phyloP scores from a whole-genome alignment of 176 grass and related monocot species.

The Oryza australiensis region DNA sequence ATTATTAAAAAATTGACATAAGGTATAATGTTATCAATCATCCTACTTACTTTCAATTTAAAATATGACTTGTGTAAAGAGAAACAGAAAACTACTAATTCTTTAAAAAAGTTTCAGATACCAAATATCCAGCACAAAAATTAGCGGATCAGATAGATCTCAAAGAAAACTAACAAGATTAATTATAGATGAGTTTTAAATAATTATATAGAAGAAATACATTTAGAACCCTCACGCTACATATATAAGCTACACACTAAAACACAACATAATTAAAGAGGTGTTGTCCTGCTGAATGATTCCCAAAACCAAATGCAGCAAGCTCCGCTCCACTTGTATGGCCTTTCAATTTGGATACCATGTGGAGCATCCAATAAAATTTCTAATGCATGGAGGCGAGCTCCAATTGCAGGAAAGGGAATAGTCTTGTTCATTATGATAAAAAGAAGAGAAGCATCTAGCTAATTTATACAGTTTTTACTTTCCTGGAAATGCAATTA shows the following conservation, averaged over 20 bases:
- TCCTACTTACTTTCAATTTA: background rate
- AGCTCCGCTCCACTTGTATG: background rate
- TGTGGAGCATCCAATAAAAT: background rate
- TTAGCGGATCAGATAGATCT: constrained; percentile 8
- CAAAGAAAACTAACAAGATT: background rate
- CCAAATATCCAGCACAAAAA: no score
- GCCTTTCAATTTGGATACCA: constrained; percentile 18
- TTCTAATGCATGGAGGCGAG: background rate
- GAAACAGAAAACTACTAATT: background rate
- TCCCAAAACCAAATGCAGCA: constrained; percentile 3
- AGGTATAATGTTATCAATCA: background rate
- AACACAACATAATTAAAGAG: background rate
- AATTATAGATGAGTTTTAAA: background rate
- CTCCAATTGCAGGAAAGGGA: background rate
- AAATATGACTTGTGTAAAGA: background rate
- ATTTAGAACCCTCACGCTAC: background rate
- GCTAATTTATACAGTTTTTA: background rate
- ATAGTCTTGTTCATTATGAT: background rate
- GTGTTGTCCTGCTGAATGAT: background rate
- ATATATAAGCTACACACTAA: background rate
- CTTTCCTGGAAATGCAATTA: background rate
- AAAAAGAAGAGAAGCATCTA: constrained; percentile 35
- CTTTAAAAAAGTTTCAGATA: background rate
- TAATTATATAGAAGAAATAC: background rate
- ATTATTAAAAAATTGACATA: no score